Percentiles rank a stretch among this genome's conserved stretches.
Evolutionary conservation across 495 filamentous ascomycete species (phyloP).

Genomic region (Neurospora sp.): DNA sequence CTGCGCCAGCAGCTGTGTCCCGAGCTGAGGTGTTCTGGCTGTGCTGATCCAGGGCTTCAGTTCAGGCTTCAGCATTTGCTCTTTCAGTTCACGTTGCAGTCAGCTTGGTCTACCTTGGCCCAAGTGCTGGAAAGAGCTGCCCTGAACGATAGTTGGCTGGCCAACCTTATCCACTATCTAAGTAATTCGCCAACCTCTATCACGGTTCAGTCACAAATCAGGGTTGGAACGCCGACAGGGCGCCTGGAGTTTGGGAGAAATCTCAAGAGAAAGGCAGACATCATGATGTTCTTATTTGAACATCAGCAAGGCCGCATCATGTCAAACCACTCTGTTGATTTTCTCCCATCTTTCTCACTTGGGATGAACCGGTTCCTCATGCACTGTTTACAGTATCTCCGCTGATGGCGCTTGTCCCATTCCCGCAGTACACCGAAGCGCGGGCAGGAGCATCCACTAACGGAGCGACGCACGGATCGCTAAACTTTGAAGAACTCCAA

Average conservation of each 20-base stretch:
- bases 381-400: not conserved
- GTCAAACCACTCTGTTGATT: not conserved
- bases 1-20: not conserved
- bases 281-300: not conserved
- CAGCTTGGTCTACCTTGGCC: not conserved
- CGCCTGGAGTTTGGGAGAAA: not conserved
- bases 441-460: not conserved
- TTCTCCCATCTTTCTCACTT: not conserved
- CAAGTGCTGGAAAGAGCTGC: not conserved
- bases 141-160: constrained; percentile 24
- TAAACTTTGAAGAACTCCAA: not conserved
- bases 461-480: not conserved
- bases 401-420: not conserved
- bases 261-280: too few relatives aligned
- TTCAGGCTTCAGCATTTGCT: not conserved
- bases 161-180: constrained; percentile 21
- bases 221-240: not conserved
- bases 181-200: not conserved
- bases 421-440: not conserved
- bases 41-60: not conserved
- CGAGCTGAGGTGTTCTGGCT: not conserved
- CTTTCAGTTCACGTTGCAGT: not conserved
- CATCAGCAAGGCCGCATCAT: not conserved
- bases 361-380: not conserved
- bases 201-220: not conserved